Evolutionary conservation across 2,329 filamentous ascomycete species (phyloP), one percentile per base, ranked within the genome.

Genomic region (Claviceps pusilla): DNA sequence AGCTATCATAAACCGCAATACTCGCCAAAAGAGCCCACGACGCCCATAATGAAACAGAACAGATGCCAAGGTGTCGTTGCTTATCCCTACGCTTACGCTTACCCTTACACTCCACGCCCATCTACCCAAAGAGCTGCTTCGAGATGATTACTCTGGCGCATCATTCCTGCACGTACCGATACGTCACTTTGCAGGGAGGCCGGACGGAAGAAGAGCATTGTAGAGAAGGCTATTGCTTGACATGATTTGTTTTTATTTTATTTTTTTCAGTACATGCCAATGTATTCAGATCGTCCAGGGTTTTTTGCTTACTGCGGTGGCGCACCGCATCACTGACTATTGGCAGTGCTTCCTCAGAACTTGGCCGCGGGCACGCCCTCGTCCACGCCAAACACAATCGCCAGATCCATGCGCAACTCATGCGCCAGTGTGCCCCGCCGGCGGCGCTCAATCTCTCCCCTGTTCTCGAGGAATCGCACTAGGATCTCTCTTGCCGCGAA

Each of bases 401-500:
- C 62, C 9, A 61, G 55, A 45, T 73, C 69, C 51, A 57, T 62
- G 0, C 54, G 56, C 58, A 72, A 59, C 14, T 65, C 62, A 2
- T 69, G 60, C 16, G 52, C 55, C 1, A 57, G 54, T 1, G 57
- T 60, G 4, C 54, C 54, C 35, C 57, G 64, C 39, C 56, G 46
- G 6, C 57, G 58, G 24, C 56, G 61, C 35, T 56, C 54, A 16
- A 57, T 35, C 5, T 59, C 48, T 10, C 58, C 58, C 52, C 62
- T 67, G 29, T 56, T 57, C 51, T 65, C 61, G 31, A 75, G 54
- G 54, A 71, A 76, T 3, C 73, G 63, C 14, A 56, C 53, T 48
- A 71, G 67, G 53, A 77, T 70, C 19, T 72, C 71, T 16, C 61
- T 60, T 0, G 69, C 64, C 4, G 69, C 68, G 2, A 55, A 52